Conservation (phyloP, 331 rosid genomes). For the Erythrophleum ivorense region DNA sequence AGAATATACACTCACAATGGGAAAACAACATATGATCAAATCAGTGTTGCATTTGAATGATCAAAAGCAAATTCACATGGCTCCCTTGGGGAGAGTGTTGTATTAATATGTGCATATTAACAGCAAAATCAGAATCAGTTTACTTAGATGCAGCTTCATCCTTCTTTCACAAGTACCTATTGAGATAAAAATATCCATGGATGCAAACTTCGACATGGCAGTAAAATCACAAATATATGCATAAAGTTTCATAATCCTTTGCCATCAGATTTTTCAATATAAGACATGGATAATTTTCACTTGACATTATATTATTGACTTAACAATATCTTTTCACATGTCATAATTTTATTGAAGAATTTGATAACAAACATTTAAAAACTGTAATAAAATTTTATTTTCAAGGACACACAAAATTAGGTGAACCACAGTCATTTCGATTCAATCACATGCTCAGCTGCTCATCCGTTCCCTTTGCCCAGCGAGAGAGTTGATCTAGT, state of each 20-base stretch:
- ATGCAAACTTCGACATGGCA: not conserved
- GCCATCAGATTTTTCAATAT: not conserved
- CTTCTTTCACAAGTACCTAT: slow-evolving; percentile 64
- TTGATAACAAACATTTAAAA: no score
- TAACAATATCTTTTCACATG: no score
- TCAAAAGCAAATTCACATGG: not conserved
- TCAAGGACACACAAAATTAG: no score
- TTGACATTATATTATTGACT: no score
- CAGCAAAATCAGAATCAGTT: slow-evolving; percentile 24
- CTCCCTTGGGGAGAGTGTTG: not conserved
- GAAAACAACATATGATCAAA: not conserved
- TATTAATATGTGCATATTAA: not conserved
- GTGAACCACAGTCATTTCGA: not conserved
- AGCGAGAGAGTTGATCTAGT: slow-evolving; percentile 80
- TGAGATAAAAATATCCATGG: not conserved
- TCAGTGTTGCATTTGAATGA: not conserved
- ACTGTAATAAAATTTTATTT: no score
- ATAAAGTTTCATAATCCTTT: not conserved
- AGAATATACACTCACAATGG: no score
- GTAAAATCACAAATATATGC: not conserved
- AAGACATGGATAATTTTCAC: not conserved
- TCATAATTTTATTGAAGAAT: not conserved
- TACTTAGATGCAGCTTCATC: slow-evolving; percentile 61
- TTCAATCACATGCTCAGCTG: not conserved
- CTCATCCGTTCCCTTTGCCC: slow-evolving; percentile 93